A percentile compares a stretch with the other conserved stretches of the same genome.
Conservation (phyloP, 805 yeast species). For the Blastobotrys peoriensis region DNA sequence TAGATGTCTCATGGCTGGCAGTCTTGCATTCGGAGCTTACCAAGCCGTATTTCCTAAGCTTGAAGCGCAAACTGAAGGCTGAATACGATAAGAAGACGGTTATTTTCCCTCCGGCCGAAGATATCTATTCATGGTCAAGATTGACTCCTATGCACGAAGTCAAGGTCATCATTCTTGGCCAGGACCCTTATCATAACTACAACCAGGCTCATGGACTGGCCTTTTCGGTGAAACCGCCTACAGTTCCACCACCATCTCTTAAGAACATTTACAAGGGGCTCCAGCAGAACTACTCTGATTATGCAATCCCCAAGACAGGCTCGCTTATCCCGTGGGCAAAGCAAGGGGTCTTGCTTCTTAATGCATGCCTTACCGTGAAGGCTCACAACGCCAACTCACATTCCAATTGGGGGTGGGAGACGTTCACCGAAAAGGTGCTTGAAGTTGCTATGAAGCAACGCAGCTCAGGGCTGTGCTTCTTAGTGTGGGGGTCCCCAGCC, state of each 20-base stretch:
- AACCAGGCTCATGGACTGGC: constrained; percentile 98
- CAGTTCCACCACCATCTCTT: constrained; percentile 82
- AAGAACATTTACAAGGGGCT: constrained; percentile 81
- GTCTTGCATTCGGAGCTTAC: constrained; percentile 63
- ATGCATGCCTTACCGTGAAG: constrained; percentile 83
- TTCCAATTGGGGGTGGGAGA: constrained; percentile 87
- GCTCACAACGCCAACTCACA: constrained; percentile 95
- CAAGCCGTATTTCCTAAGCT: constrained; percentile 73
- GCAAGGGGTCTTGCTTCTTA: constrained; percentile 81
- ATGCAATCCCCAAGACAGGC: constrained; percentile 57
- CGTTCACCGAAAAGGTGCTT: constrained; percentile 71
- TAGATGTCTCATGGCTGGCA: constrained; percentile 76
- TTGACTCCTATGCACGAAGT: constrained; percentile 70
- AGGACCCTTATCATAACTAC: constrained; percentile 90
- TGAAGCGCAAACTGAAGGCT: constrained; percentile 56
- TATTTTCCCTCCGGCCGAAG: constrained; percentile 71
- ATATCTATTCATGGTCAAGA: constrained; percentile 88
- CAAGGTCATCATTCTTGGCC: constrained; percentile 81
- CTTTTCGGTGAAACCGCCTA: constrained; percentile 81
- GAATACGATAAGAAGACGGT: constrained; percentile 43
- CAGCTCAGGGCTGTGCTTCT: constrained; percentile 55
- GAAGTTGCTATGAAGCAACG: constrained; percentile 38
- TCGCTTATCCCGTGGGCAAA: constrained; percentile 78
- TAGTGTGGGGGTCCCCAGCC: constrained; percentile 83
- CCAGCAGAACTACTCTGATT: constrained; percentile 60